Conservation (phyloP, 2,329 filamentous ascomycete species). For the Fusarium longipes region DNA sequence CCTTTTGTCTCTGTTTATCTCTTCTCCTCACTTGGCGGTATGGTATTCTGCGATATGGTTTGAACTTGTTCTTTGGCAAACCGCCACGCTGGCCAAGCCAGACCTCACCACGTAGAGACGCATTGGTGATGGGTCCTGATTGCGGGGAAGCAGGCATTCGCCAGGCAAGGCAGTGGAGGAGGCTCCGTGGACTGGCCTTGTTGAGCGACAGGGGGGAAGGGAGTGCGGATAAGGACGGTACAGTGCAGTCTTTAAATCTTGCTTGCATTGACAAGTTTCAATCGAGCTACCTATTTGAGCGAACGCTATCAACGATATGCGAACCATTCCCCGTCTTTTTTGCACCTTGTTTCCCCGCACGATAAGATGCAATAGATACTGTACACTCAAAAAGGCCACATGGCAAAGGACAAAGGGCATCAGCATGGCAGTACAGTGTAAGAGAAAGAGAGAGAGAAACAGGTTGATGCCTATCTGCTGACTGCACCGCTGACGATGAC, state of each 20-base stretch:
- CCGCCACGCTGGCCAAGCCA: conserved; percentile 31
- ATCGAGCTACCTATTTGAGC: conserved; percentile 24
- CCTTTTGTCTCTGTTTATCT: no score
- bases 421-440: background rate
- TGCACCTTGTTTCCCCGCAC: conserved; percentile 14
- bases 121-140: conserved; percentile 29
- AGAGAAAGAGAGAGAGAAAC: no score
- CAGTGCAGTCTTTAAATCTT: background rate
- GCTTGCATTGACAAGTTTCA: conserved; percentile 1
- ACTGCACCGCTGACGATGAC: conserved; percentile 12
- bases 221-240: conserved; percentile 22
- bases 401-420: background rate
- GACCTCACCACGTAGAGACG: conserved; percentile 27
- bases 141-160: conserved; percentile 39
- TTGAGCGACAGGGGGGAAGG: conserved; percentile 24
- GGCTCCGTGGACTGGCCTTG: background rate
- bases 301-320: conserved; percentile 22
- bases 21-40: conserved; percentile 7
- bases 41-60: background rate
- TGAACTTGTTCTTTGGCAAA: conserved; percentile 3
- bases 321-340: conserved; percentile 18
- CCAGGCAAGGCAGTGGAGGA: conserved; percentile 10
- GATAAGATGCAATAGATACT: background rate
- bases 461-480: conserved; percentile 26
- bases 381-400: conserved; percentile 15